Base-by-base conservation (phyloP, 768 basidiomycete species). In the Omphalotus guepiniiformis region DNA sequence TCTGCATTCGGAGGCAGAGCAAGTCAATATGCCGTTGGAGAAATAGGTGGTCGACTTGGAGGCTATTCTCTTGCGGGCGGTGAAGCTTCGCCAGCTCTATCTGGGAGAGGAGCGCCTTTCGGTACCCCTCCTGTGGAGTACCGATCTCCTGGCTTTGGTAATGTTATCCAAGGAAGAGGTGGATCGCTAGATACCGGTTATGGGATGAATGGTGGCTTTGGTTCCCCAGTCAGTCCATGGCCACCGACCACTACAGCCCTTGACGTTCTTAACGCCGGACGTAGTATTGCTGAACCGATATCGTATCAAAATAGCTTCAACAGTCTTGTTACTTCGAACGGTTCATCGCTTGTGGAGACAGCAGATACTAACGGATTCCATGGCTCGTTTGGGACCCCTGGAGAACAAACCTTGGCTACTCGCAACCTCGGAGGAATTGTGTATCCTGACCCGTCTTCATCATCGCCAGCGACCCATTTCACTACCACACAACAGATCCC, bases 1-100 rank as follows among this genome's bases (percentile, higher is more conserved):
- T 61, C 72, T 22, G 66, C 71, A 6, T 78, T 85, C 53, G 74
- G 72, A 43, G 73, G 78, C 19, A 72, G 75, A 47, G 63, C 69
- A 4, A 27, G 61, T 53, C 19, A 72, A 66, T 59, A 67, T 25
- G 71, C 48, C 70, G 25, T 58, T 54, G 42, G 57, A n/a, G 39
- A 35, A 16, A 15, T 63, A 36, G 69, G 66, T 39, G 48, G 58
- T 29, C 71, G 69, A 47, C 53, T 61, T 41, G 53, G 56, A 38
- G 48, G 55, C 26, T 56, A 58, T 47, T 37, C 58, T 25, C 49
- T 58, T 26, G 49, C 58, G 26, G 44, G 60, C 1, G 67, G 65
- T 49, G 41, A 56, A 26, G 39, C 61, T 8, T 52, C 62, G 13
- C 51, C 64, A 8, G 69, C 68, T 39, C 43, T 58, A 25, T 37